Percentiles rank a stretch among this genome's conserved stretches.
These are phyloP conservation scores for Liriodendron chinense DNA, from an alignment of 164 flowering plant genomes.

Conservation along the genomic window DNA sequence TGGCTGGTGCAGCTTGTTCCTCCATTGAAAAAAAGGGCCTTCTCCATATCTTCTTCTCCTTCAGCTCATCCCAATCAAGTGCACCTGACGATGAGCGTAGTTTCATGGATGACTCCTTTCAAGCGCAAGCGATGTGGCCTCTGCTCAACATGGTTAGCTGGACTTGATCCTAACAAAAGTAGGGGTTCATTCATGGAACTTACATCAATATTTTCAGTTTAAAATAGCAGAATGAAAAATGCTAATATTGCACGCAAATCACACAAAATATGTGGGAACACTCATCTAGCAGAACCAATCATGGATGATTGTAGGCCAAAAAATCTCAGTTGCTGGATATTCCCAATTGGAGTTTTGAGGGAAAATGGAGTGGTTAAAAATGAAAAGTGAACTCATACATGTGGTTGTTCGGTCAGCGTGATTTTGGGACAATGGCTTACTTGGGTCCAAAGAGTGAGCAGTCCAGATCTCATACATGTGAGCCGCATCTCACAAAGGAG, in stretches of 20 bases:
- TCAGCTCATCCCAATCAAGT: slow-evolving; percentile 80
- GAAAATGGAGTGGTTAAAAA: too few species aligned
- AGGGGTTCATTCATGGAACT: slow-evolving; percentile 8
- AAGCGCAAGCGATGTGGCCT: slow-evolving; percentile 78
- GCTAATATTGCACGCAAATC: not conserved
- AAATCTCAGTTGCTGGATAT: too few species aligned
- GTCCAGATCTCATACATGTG: too few species aligned
- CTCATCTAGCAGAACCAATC: too few species aligned
- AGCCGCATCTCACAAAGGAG: too few species aligned
- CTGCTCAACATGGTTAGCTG: slow-evolving; percentile 85
- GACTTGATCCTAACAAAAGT: slow-evolving; percentile 70
- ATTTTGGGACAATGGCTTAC: too few species aligned
- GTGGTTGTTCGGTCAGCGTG: too few species aligned
- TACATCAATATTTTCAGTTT: too few species aligned
- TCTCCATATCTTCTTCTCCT: slow-evolving; percentile 88
- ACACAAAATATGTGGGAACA: not conserved
- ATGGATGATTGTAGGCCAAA: too few species aligned
- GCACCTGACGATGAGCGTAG: slow-evolving; percentile 78
- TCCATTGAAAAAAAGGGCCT: slow-evolving; percentile 75
- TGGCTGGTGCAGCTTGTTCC: slow-evolving; percentile 98
- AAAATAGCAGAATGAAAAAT: not conserved
- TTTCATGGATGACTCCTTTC: slow-evolving; percentile 85
- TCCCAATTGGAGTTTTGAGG: too few species aligned
- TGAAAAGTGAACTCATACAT: too few species aligned
- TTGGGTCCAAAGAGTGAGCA: too few species aligned